Evolutionary conservation across 2,329 filamentous ascomycete species (phyloP), one percentile per base, ranked within the genome.

Genomic region (Aspergillus sp.): DNA sequence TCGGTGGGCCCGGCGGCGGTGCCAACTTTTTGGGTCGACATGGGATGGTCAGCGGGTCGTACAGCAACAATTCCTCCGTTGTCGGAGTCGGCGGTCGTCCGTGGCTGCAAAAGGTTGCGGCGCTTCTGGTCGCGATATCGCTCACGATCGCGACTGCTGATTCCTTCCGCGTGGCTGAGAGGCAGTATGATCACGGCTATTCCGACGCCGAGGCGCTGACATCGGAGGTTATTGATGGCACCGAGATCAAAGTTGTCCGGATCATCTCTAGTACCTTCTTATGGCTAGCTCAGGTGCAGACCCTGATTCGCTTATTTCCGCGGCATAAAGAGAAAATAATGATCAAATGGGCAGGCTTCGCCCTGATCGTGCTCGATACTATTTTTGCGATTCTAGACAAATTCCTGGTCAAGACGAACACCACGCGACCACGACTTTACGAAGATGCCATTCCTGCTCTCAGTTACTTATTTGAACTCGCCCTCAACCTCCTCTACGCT

Each of bases 311-410:
- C 57, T 83, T 99, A 1, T 99, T 99, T 69, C 95, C 95, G 7
- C 91, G 95, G 38, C 94, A 98, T 73, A 91, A 96, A 72, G 95
- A 99, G 79, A 98, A 98, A 79, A 89, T 98, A 56, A 91, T 98
- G 68, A 99, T 99, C 80, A 98, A 98, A 80, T 99, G 94, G 94
- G 92, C 94, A 17, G 95, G 94, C 1, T 97, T 98, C 74, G 93
- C 91, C 3, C 85, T 99, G 60, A 97, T 99, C 71, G 87, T 92
- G 0, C 84, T 97, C 62, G 94, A 98, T 74, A 89, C 94, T 48
- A 87, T 93, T 11, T 99, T 99, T 76, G 93, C 91, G 72, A 92
- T 91, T 52, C 85, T 98, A 61, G 96, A 97, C 81, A 95, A 91
- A 71, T 98, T 98, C 72, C 76, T 86, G 55, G 84, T 85, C 31